Evolutionary conservation across 1,284 basidiomycete species (phyloP), one percentile per base, ranked within the genome.

Genomic region (Pseudomicrostroma phylloplanum): DNA sequence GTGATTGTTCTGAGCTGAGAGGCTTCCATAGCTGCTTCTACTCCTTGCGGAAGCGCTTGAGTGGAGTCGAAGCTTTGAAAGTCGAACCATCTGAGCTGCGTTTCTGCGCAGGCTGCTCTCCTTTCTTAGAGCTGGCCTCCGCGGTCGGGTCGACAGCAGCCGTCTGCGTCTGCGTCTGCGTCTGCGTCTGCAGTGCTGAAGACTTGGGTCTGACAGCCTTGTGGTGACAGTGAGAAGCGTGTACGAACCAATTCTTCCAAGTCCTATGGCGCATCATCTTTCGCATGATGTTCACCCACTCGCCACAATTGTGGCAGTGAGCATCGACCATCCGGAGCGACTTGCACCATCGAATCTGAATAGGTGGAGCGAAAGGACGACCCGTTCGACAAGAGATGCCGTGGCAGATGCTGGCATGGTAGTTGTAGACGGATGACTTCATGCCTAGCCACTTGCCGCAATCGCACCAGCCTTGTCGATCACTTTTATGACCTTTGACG

Each of bases 401-500:
- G 57, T 73, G 71, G 21, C 60, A 58, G 57, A 68, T 68, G 15
- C 66, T 69, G 23, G 71, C 30, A 40, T 73, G 71, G 23, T 71
- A 73, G 49, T 73, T 73, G 66, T 71, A 73, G 17, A 67, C 69
- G 13, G 70, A 71, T 42, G 66, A 71, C 58, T 70, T 71, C 61
- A 66, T 57, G 40, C 66, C 71, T 6, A 56, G 57, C 26, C 64
- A 58, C 19, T 55, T 39, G 0, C 61, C 67, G 2, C 67, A 60
- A n/a, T 71, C 71, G 57, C 71, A 73, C 60, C 71, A 63, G 17
- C 61, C 71, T 26, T 70, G 62, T 43, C 71, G 71, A n/a, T 59
- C 53, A 2, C 56, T 55, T 1, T 69, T 55, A 2, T 60, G 58
- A 2, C 67, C 65, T 21, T 62, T 62, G 30, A 67, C 63, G 15